phyloP scores from a whole-genome alignment of 2,329 filamentous ascomycete genomes.

The Coniochaeta hoffmannii region DNA sequence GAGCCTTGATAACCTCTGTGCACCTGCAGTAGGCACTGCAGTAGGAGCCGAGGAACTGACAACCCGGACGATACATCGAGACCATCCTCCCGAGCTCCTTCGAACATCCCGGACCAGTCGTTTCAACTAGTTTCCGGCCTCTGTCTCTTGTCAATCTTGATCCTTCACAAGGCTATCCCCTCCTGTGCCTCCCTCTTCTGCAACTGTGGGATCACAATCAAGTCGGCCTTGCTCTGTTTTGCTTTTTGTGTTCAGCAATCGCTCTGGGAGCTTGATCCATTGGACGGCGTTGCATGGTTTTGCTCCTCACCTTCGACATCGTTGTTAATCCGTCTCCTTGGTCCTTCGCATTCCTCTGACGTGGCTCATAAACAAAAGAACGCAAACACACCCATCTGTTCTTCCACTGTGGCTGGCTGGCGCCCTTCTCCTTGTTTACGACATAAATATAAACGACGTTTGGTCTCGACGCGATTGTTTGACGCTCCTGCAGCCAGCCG shows the following conservation, averaged over 20 bases:
- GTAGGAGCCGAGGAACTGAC: neutral
- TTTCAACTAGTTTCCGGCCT: neutral
- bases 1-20: neutral
- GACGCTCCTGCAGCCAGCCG: neutral
- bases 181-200: slow-evolving; percentile 5
- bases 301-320: neutral
- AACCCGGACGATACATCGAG: neutral
- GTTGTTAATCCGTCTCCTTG: neutral
- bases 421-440: neutral
- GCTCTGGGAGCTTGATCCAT: slow-evolving; percentile 12
- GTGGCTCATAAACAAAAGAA: slow-evolving; percentile 1
- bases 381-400: neutral
- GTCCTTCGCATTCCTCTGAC: neutral
- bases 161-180: neutral
- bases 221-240: neutral
- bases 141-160: neutral
- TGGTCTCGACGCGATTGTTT: neutral
- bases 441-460: neutral
- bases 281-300: slow-evolving; percentile 6
- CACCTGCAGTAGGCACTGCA: neutral
- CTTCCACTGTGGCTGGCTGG: neutral
- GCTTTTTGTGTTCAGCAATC: neutral
- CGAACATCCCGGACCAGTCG: neutral
- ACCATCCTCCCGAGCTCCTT: neutral
- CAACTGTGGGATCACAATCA: neutral